These are phyloP conservation scores for Mucor piriformis DNA, from an alignment of 371 early-diverging fungal genomes.

Conservation along the genomic window DNA sequence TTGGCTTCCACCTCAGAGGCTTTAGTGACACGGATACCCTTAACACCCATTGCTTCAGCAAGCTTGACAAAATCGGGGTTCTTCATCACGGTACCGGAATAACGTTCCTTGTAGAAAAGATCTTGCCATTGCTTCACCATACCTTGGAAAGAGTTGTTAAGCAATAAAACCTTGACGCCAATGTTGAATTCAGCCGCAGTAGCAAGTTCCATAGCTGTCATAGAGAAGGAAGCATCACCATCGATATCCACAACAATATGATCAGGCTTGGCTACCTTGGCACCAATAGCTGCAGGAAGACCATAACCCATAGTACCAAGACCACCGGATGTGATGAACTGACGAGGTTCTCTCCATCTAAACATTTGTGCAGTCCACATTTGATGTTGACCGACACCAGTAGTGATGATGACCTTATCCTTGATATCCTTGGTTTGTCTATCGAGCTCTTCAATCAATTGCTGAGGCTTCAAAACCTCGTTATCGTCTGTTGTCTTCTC, in stretches of 20 bases:
- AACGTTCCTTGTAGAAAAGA: constrained; percentile 94
- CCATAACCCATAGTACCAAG: constrained; percentile 98
- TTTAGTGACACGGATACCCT: constrained; percentile 83
- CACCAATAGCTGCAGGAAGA: constrained; percentile 93
- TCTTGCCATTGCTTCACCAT: constrained; percentile 99
- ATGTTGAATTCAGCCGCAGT: constrained; percentile 96
- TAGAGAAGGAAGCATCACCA: constrained; percentile 97
- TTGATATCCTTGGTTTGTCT: constrained; percentile 78
- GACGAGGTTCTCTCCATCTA: constrained; percentile 89
- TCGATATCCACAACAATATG: constrained; percentile 95
- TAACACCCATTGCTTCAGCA: constrained; percentile 92
- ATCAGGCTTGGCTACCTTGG: constrained; percentile 92
- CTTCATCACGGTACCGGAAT: constrained; percentile 90
- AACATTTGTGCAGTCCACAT: constrained; percentile 95
- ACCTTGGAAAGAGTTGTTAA: constrained; percentile 98
- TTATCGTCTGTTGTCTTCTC: constrained; percentile 43
- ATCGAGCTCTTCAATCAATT: constrained; percentile 90
- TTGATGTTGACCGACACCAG: constrained; percentile 98
- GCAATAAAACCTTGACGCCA: constrained; percentile 91
- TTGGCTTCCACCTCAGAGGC: constrained; percentile 83
- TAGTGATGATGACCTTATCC: constrained; percentile 92
- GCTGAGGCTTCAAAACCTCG: constrained; percentile 84
- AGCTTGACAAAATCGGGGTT: constrained; percentile 98
- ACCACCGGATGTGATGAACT: constrained; percentile 93
- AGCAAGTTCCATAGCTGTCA: constrained; percentile 96